phyloP scores from a whole-genome alignment of 2,329 filamentous ascomycete genomes.

The Nigrospora sphaerica region DNA sequence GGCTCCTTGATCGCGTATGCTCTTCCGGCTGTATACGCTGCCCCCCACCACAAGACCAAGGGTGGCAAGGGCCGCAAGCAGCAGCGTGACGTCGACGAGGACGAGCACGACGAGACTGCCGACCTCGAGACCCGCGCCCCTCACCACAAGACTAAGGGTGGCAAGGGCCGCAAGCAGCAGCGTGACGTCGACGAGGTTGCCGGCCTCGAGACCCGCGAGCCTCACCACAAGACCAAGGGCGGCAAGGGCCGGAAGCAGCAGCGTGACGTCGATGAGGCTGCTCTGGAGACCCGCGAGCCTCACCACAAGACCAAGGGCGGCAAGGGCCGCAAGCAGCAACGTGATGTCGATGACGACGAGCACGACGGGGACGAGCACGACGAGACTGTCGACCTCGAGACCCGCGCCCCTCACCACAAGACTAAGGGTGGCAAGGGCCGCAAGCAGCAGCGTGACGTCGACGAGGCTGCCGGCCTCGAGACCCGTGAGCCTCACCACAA shows the following conservation, averaged over 20 bases:
- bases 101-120: constrained; percentile 2
- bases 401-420: constrained; percentile 5
- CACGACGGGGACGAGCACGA: background rate
- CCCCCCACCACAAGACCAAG: constrained; percentile 5
- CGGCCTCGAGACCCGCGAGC: constrained; percentile 2
- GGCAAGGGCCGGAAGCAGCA: background rate
- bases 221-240: constrained; percentile 3
- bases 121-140: background rate
- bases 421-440: constrained; percentile 8
- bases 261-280: background rate
- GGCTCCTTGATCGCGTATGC: constrained; percentile 19
- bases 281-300: background rate
- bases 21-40: constrained; percentile 11
- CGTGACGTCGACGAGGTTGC: background rate
- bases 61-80: background rate
- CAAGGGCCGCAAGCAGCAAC: background rate
- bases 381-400: background rate
- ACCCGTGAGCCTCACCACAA: constrained; percentile 2
- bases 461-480: background rate
- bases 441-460: background rate
- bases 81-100: background rate
- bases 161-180: background rate
- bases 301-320: constrained; percentile 1
- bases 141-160: background rate
- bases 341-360: background rate